Evolutionary conservation across 805 yeast species (phyloP).

Genomic region (Nakazawaea anatomiae): DNA sequence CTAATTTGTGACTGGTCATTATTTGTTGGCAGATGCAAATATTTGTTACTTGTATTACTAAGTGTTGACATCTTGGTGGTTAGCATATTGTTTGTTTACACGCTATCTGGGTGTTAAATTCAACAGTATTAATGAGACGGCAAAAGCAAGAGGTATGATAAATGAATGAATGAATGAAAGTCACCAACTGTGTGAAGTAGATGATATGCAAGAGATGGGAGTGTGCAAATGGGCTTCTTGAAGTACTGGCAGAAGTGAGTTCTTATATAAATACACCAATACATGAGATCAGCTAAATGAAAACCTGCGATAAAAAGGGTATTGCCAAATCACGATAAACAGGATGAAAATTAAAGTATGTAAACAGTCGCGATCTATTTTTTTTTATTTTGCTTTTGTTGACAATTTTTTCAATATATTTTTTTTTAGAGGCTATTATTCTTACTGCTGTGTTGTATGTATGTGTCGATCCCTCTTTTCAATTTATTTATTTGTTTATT

Average conservation of each 20-base stretch:
- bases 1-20: background rate
- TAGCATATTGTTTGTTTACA: background rate
- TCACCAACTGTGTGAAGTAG: background rate
- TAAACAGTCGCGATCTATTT: background rate
- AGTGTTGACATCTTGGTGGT: slow-evolving; percentile 1
- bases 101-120: background rate
- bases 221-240: too few species aligned
- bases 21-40: background rate
- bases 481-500: too few species aligned
- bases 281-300: too few species aligned
- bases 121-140: background rate
- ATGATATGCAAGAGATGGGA: background rate
- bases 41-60: background rate
- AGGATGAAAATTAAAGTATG: background rate
- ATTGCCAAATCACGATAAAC: background rate
- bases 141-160: background rate
- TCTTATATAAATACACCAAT: too few species aligned
- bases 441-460: too few species aligned
- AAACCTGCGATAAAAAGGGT: background rate
- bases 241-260: too few species aligned
- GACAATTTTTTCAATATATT: background rate
- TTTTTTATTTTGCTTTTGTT: background rate
- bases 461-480: too few species aligned
- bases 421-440: too few species aligned
- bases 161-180: background rate